phyloP scores from a whole-genome alignment of 345 rosid species.

The Acer yangbiense region DNA sequence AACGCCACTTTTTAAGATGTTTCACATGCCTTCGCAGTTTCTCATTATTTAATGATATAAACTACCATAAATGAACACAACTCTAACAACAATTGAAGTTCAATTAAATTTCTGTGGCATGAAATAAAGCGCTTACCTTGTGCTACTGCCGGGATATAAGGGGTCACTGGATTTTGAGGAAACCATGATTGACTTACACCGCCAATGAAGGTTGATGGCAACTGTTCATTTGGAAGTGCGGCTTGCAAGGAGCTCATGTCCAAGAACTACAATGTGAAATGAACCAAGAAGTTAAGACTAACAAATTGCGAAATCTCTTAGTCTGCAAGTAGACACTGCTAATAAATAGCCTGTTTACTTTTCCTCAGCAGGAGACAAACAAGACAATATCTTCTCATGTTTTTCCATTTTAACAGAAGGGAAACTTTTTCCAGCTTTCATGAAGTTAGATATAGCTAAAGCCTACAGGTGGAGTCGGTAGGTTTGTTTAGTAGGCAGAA shows the following conservation, averaged over 20 bases:
- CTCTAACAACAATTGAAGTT: neutral
- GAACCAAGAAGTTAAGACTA: slow-evolving; percentile 17
- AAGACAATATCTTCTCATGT: neutral
- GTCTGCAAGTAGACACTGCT: neutral
- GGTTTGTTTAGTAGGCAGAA: neutral
- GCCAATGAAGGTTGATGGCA: slow-evolving; percentile 48
- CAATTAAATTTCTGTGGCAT: neutral
- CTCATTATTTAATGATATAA: slow-evolving; percentile 10
- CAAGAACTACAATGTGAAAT: slow-evolving; percentile 59
- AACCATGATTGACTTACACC: slow-evolving; percentile 67
- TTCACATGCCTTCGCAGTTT: neutral
- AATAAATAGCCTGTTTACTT: neutral
- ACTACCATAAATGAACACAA: slow-evolving; percentile 12
- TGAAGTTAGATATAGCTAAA: neutral
- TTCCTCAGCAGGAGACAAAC: neutral
- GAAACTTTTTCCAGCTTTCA: neutral
- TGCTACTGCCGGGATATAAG: slow-evolving; percentile 47
- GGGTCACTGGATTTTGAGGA: slow-evolving; percentile 49
- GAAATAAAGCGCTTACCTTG: slow-evolving; percentile 50
- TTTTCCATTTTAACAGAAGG: neutral
- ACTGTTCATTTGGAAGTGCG: slow-evolving; percentile 59
- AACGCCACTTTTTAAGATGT: neutral
- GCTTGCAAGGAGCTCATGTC: slow-evolving; percentile 78
- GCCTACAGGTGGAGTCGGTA: neutral
- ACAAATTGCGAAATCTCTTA: neutral